Conservation (phyloP, 345 rosid genomes). For the Erodium maritimum region DNA sequence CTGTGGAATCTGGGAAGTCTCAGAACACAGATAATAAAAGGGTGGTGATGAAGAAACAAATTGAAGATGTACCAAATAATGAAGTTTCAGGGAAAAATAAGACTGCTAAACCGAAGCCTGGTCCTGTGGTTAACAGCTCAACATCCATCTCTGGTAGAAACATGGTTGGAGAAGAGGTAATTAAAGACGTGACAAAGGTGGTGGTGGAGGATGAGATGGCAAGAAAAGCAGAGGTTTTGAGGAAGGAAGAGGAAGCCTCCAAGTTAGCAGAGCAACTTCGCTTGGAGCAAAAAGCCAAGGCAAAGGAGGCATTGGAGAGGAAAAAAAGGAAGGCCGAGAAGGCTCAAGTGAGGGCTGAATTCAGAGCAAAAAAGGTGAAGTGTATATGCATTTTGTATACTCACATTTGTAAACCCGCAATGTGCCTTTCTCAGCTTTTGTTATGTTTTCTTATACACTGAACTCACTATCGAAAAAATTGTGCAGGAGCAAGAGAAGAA, state of each 20-base stretch:
- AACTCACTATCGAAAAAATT: neutral
- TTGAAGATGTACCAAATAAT: no score
- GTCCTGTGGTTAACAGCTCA: slow-evolving; percentile 15
- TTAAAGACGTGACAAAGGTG: slow-evolving; percentile 31
- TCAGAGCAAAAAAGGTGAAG: slow-evolving; percentile 49
- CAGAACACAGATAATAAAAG: no score
- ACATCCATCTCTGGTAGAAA: slow-evolving; percentile 26
- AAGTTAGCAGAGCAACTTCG: slow-evolving; percentile 48
- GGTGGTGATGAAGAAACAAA: no score
- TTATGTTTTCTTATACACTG: neutral
- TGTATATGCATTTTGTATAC: slow-evolving; percentile 71
- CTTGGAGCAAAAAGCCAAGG: slow-evolving; percentile 65
- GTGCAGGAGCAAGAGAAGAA: slow-evolving; percentile 73
- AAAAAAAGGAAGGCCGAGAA: slow-evolving; percentile 58
- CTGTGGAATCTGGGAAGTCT: no score
- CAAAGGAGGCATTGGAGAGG: slow-evolving; percentile 72
- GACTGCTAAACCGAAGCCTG: slow-evolving; percentile 22
- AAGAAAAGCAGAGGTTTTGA: slow-evolving; percentile 56
- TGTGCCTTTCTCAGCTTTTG: no score
- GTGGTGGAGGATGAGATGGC: slow-evolving; percentile 69
- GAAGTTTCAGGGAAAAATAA: slow-evolving; percentile 14
- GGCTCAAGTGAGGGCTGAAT: slow-evolving; percentile 64
- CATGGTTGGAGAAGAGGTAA: slow-evolving; percentile 31
- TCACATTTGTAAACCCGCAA: slow-evolving; percentile 12
- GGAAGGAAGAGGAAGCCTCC: slow-evolving; percentile 54